Conservation (phyloP, 495 filamentous ascomycete species). For the Immersiella caudata region DNA sequence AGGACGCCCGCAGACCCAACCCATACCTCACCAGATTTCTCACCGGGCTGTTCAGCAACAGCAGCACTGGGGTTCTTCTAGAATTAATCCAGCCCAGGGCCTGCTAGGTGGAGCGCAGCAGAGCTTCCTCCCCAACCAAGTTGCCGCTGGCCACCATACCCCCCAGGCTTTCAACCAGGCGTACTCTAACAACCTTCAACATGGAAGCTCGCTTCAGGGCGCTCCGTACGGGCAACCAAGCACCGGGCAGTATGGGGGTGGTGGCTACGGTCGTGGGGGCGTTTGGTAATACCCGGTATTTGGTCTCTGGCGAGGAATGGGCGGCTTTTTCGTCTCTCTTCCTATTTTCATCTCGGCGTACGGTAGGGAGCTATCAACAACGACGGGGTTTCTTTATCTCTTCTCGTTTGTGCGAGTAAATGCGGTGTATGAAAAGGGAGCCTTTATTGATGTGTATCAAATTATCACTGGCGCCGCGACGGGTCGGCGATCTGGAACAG, state of each 20-base stretch:
- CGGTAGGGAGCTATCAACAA: not conserved
- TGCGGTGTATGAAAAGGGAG: constrained; percentile 27
- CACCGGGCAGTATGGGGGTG: not conserved
- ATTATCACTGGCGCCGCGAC: constrained; percentile 8
- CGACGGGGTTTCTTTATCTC: constrained; percentile 8
- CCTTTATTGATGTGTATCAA: constrained; percentile 14
- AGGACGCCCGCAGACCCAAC: not conserved
- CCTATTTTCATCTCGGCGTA: constrained; percentile 10
- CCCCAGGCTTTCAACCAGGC: not conserved
- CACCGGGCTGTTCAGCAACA: not conserved
- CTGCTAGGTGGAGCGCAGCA: not conserved
- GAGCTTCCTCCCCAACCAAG: not conserved
- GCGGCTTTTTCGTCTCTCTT: constrained; percentile 1
- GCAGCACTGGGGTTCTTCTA: not conserved
- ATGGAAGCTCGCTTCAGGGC: not conserved
- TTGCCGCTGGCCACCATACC: not conserved
- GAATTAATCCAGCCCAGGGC: not conserved
- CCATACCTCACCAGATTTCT: not conserved
- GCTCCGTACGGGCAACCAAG: not conserved
- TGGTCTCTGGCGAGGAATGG: not conserved
- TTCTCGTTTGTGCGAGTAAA: constrained; percentile 15
- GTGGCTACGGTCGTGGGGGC: not conserved
- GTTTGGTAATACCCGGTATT: not conserved
- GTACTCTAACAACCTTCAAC: not conserved
- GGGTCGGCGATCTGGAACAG: constrained; percentile 1